These are phyloP conservation scores for Colletotrichum horii DNA, from an alignment of 2,329 filamentous ascomycete genomes.

Conservation along the genomic window DNA sequence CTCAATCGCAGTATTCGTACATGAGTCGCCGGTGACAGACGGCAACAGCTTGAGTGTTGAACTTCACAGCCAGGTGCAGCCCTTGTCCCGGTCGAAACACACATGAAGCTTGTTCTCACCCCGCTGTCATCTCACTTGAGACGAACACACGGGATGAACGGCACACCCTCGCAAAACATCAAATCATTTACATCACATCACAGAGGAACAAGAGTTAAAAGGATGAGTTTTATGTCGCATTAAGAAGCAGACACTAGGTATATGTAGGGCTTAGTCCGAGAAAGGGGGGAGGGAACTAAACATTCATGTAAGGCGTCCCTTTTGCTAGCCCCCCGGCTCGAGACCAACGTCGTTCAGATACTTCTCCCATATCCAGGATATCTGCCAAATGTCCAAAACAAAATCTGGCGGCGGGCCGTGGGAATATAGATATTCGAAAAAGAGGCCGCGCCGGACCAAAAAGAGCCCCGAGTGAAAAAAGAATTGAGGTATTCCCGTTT, in stretches of 20 bases:
- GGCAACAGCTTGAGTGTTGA: background rate
- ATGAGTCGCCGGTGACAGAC: background rate
- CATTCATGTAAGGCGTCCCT: background rate
- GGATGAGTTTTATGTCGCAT: conserved; percentile 18
- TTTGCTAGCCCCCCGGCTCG: background rate
- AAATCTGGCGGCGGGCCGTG: background rate
- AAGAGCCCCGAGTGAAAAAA: background rate
- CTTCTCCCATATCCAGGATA: conserved; percentile 4
- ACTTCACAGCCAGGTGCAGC: background rate
- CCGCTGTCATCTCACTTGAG: background rate
- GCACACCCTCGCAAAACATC: background rate
- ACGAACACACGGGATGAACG: conserved; percentile 4
- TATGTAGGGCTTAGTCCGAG: conserved; percentile 1
- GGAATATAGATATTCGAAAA: background rate
- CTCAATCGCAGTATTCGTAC: background rate
- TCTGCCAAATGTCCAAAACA: conserved; percentile 17
- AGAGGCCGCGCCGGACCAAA: background rate
- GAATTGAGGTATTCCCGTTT: conserved; percentile 7
- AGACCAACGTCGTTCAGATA: background rate
- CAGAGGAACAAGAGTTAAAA: background rate
- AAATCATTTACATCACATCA: background rate
- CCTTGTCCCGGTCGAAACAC: background rate
- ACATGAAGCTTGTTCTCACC: background rate
- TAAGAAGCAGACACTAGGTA: conserved; percentile 20
- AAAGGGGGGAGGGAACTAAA: background rate